Evolutionary conservation across 108 stramenopile genomes (phyloP).

Genomic region (Skeletonema tropicum): DNA sequence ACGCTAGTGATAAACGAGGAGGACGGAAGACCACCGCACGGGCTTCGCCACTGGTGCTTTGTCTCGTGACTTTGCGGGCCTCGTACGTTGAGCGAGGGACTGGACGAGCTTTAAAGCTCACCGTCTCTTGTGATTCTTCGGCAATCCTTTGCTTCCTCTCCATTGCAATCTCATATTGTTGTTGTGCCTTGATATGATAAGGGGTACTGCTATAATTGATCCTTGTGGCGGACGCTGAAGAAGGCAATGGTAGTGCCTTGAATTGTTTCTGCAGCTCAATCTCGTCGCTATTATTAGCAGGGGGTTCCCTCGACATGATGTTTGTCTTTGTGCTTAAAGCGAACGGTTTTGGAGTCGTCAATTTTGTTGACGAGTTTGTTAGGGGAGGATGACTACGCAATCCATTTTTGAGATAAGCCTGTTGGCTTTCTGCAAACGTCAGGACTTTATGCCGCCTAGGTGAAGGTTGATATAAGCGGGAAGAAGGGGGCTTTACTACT

Average conservation of each 20-base stretch:
- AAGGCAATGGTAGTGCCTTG: conserved; percentile 19
- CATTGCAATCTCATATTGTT: conserved; percentile 16
- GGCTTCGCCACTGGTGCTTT: background rate
- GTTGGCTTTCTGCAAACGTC: conserved; percentile 35
- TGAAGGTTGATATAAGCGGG: conserved; percentile 14
- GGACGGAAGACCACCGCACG: conserved; percentile 12
- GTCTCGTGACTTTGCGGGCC: conserved; percentile 6
- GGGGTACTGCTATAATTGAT: conserved; percentile 8
- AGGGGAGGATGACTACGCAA: conserved; percentile 7
- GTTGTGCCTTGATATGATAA: conserved; percentile 25
- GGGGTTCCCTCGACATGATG: background rate
- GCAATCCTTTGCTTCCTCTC: conserved; percentile 10
- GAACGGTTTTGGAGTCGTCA: background rate
- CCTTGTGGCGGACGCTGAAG: conserved; percentile 3
- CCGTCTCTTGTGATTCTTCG: background rate
- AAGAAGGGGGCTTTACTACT: conserved; percentile 9
- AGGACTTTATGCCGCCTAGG: conserved; percentile 21
- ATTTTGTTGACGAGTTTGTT: background rate
- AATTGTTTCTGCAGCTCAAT: conserved; percentile 15
- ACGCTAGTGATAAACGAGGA: conserved; percentile 25
- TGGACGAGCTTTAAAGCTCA: conserved; percentile 21
- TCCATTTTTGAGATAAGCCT: conserved; percentile 20
- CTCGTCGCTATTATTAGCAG: background rate
- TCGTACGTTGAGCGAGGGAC: conserved; percentile 26
- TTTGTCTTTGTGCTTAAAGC: background rate